Evolutionary conservation across 2,329 filamentous ascomycete species (phyloP).

Genomic region (Fonsecaea nubica): DNA sequence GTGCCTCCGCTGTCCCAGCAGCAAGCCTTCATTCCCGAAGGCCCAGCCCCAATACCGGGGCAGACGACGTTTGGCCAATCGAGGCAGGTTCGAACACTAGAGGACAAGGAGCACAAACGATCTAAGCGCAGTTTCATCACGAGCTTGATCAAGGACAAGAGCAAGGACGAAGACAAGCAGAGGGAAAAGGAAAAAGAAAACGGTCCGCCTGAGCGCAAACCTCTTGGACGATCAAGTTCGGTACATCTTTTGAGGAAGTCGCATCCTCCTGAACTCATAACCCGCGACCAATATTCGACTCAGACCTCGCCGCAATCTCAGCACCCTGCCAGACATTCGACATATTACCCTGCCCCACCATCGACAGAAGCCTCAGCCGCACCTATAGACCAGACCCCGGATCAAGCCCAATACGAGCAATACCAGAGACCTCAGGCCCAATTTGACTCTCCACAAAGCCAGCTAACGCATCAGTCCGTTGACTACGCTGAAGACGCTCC

Average conservation of each 20-base stretch:
- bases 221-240: slow-evolving; percentile 36
- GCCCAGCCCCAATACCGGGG: slow-evolving; percentile 32
- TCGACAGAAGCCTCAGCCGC: slow-evolving; percentile 9
- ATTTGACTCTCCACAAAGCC: slow-evolving; percentile 34
- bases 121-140: slow-evolving; percentile 38
- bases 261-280: slow-evolving; percentile 20
- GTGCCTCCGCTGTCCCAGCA: slow-evolving; percentile 33
- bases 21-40: slow-evolving; percentile 30
- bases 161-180: slow-evolving; percentile 37
- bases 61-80: slow-evolving; percentile 39
- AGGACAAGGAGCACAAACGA: slow-evolving; percentile 36
- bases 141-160: slow-evolving; percentile 35
- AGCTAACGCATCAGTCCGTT: slow-evolving; percentile 32
- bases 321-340: slow-evolving; percentile 31
- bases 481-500: slow-evolving; percentile 40
- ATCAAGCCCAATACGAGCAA: slow-evolving; percentile 27
- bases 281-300: slow-evolving; percentile 33
- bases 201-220: slow-evolving; percentile 27
- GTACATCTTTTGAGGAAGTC: slow-evolving; percentile 38
- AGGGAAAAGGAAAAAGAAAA: slow-evolving; percentile 36
- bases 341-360: slow-evolving; percentile 22
- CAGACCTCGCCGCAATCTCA: slow-evolving; percentile 32
- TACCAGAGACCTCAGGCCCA: slow-evolving; percentile 30
- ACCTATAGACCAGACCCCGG: slow-evolving; percentile 17
- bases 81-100: slow-evolving; percentile 31